Conservation (phyloP, 2,329 filamentous ascomycete species). For the Alternaria gaisen region DNA sequence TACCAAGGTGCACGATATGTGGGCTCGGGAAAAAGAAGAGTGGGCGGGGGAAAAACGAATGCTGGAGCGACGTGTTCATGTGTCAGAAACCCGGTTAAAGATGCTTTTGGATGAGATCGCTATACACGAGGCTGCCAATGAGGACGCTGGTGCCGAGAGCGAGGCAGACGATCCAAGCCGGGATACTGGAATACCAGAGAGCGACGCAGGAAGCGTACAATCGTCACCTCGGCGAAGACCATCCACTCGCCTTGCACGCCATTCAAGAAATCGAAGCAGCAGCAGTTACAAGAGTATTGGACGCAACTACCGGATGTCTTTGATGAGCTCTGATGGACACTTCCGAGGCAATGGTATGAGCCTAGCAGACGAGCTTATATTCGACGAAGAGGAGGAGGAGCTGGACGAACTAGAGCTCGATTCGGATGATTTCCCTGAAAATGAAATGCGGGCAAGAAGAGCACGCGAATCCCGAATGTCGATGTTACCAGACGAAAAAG, state of each 20-base stretch:
- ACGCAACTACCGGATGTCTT: slow-evolving; percentile 74
- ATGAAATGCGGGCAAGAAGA: slow-evolving; percentile 52
- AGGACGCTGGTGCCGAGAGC: slow-evolving; percentile 58
- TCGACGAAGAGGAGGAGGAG: slow-evolving; percentile 77
- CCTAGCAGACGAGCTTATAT: slow-evolving; percentile 88
- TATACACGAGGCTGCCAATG: slow-evolving; percentile 65
- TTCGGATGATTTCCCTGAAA: slow-evolving; percentile 66
- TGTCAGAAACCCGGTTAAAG: slow-evolving; percentile 88
- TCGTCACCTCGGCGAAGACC: slow-evolving; percentile 65
- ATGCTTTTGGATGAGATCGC: slow-evolving; percentile 85
- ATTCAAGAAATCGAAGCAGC: slow-evolving; percentile 65
- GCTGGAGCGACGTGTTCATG: slow-evolving; percentile 83
- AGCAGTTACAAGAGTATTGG: slow-evolving; percentile 61
- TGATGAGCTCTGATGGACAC: slow-evolving; percentile 64
- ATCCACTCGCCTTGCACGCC: slow-evolving; percentile 58
- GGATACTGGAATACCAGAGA: slow-evolving; percentile 66
- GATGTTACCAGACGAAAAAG: slow-evolving; percentile 55
- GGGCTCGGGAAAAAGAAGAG: slow-evolving; percentile 81
- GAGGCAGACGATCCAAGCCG: slow-evolving; percentile 69
- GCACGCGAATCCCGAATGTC: slow-evolving; percentile 54
- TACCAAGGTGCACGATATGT: slow-evolving; percentile 78
- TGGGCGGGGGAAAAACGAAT: slow-evolving; percentile 87
- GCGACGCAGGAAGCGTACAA: slow-evolving; percentile 75
- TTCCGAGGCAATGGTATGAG: slow-evolving; percentile 73
- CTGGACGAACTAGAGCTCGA: slow-evolving; percentile 67